Conservation (phyloP, 1,284 basidiomycete genomes). For the Microbotryum scabiosae region DNA sequence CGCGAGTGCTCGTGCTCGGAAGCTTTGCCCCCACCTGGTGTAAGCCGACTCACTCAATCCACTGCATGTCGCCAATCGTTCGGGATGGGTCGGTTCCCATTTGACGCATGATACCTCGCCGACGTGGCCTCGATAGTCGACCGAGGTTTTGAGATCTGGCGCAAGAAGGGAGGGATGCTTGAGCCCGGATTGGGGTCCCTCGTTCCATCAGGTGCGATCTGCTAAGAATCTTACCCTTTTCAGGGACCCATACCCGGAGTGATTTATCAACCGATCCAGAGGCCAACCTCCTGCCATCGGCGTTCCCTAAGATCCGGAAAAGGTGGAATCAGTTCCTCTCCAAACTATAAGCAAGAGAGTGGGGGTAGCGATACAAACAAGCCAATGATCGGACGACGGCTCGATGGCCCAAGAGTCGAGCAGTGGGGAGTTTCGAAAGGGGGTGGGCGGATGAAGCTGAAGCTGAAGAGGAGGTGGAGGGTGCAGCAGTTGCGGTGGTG, state of each 20-base stretch:
- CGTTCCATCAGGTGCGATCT: background rate
- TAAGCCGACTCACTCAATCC: background rate
- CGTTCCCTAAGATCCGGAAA: conserved; percentile 18
- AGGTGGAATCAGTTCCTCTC: no score
- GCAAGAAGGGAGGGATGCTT: background rate
- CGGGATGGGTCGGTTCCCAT: conserved; percentile 27
- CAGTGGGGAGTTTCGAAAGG: no score
- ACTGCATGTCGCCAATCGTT: conserved; percentile 24
- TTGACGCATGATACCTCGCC: conserved; percentile 22
- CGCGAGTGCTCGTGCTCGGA: no score
- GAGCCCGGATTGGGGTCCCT: background rate
- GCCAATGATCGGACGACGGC: no score
- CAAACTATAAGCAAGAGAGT: no score
- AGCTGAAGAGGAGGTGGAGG: no score
- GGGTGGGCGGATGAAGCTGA: no score
- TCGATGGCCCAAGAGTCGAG: no score
- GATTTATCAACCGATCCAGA: conserved; percentile 16
- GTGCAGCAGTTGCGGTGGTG: no score
- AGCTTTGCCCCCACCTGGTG: background rate
- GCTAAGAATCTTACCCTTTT: conserved; percentile 19
- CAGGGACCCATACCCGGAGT: conserved; percentile 24
- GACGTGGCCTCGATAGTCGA: conserved; percentile 24
- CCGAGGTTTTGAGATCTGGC: conserved; percentile 12
- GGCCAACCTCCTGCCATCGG: conserved; percentile 24
- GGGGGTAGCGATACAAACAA: no score